Conservation (phyloP, 768 basidiomycete genomes). For the Coprinellus micaceus region DNA sequence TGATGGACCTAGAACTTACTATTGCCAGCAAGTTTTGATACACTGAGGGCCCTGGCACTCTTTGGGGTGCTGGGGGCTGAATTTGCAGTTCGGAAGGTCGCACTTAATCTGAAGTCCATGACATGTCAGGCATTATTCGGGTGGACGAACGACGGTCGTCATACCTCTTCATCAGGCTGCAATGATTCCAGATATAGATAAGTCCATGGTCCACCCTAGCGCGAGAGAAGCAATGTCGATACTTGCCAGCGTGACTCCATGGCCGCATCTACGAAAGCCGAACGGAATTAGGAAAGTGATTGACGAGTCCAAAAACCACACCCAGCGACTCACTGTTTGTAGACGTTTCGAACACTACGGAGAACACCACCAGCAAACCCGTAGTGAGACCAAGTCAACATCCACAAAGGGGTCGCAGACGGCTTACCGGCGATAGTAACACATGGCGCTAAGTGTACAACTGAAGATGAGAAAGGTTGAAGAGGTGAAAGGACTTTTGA, state of each 20-base stretch:
- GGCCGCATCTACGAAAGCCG: constrained; percentile 44
- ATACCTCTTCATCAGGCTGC: constrained; percentile 60
- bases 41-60: constrained; percentile 51
- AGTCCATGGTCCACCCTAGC: not conserved
- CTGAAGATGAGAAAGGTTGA: constrained; percentile 6
- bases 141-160: not conserved
- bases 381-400: not conserved
- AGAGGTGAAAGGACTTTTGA: constrained; percentile 10
- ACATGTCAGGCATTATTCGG: not conserved
- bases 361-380: not conserved
- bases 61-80: constrained; percentile 53
- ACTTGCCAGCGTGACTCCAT: constrained; percentile 45
- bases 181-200: constrained; percentile 5
- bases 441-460: constrained; percentile 35
- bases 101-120: constrained; percentile 67
- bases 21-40: constrained; percentile 63
- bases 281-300: not conserved
- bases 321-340: constrained; percentile 38
- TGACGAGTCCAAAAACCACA: not conserved
- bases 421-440: constrained; percentile 57
- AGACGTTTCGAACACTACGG: constrained; percentile 53
- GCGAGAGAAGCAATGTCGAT: constrained; percentile 14
- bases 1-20: constrained; percentile 40
- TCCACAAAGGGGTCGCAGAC: not conserved
- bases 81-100: constrained; percentile 55